Evolutionary conservation across 495 filamentous ascomycete species (phyloP).

Genomic region (Penicillium silybi): DNA sequence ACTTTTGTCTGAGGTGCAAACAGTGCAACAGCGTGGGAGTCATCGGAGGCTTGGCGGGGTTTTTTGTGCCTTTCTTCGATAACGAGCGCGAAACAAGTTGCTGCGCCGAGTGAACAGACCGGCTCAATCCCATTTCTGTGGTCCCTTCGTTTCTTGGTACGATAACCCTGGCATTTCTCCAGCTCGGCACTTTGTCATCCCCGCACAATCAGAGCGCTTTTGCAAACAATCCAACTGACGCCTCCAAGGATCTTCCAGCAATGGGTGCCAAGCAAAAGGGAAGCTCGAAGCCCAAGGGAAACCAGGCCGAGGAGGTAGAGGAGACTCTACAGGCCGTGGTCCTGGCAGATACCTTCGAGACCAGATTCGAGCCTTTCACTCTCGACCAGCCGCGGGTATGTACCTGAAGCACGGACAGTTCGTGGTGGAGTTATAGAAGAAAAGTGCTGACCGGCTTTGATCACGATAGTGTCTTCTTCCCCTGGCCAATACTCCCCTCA

Average conservation of each 20-base stretch:
- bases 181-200: neutral
- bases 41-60: conserved; percentile 37
- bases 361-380: conserved; percentile 84
- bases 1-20: conserved; percentile 18
- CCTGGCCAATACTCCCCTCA: conserved; percentile 87
- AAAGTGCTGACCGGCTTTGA: neutral
- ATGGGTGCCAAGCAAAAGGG: conserved; percentile 57
- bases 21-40: conserved; percentile 31
- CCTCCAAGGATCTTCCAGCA: conserved; percentile 6
- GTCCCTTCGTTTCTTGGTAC: neutral
- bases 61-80: conserved; percentile 32
- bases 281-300: conserved; percentile 59
- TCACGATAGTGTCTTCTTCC: conserved; percentile 78
- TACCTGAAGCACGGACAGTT: conserved; percentile 1
- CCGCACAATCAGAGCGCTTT: neutral
- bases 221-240: conserved; percentile 2
- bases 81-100: conserved; percentile 1
- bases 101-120: neutral
- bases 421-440: neutral
- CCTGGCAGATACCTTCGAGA: conserved; percentile 91
- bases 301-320: conserved; percentile 63
- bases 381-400: conserved; percentile 82
- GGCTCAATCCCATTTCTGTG: neutral
- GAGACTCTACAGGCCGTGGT: conserved; percentile 90
- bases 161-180: neutral